Base-by-base conservation (phyloP, 2,329 filamentous ascomycete genomes). In the Fusarium algeriense region DNA sequence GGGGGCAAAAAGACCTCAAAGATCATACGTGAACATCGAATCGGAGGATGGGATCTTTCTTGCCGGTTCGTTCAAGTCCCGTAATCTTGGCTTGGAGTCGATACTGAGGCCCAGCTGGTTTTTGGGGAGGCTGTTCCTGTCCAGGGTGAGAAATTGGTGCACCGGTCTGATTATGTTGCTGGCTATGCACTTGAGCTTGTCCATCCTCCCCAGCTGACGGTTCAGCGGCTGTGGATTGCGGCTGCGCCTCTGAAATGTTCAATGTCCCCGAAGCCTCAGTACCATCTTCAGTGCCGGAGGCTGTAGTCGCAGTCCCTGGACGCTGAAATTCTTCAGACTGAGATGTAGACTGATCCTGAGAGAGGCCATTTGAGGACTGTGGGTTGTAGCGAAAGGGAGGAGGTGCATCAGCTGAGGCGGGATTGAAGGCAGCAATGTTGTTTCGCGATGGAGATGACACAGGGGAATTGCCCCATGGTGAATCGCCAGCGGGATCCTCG, bases 71-170 rank as follows among this genome's bases (percentile, higher is more conserved):
- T 83, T 99, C 96, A 50, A 99, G 85, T 4, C 93, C 94, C 2
- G 95, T 98, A 70, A 99, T 94, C 85, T 98, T 99, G 48, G 93
- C 94, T 80, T 97, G 94, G 40, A 99, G 88, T 81, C 93, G 95
- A 82, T 93, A 95, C 68, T 92, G 89, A 32, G 93, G 91, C 59
- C 89, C 87, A 45, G 88, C 83, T 14, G 85, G 83, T 71, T 82
- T 80, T 5, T 89, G 94, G 6, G 88, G 89, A 60, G 84, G 85
- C 65, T 84, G 82, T 56, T 81, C 79, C 48, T 83, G 82, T n/a
- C 66, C 71, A 23, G 72, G 43, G 44, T 76, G 79, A 43, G 60
- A 61, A 15, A 64, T 67, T 37, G 67, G 41, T n/a, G 56, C 69
- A 43, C 64, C 61, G 40, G 65, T 58, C 20, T 74, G 75, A 15